These are phyloP conservation scores for Agrocybe chaxingu DNA, from an alignment of 768 basidiomycete species.

Conservation along the genomic window DNA sequence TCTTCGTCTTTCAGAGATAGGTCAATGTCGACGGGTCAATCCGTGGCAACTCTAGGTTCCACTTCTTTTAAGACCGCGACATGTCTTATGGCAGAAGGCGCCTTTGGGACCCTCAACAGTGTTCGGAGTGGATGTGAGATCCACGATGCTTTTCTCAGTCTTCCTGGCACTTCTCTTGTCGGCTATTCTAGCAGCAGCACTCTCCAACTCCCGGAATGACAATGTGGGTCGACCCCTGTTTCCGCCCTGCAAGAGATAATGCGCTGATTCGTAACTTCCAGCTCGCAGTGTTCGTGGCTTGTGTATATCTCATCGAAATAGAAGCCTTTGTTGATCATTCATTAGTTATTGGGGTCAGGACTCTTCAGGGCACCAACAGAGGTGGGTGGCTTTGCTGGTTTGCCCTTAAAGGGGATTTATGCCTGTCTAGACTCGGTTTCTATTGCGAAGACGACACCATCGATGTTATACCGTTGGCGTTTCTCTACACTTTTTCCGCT, in stretches of 20 bases:
- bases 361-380: slow-evolving; percentile 33
- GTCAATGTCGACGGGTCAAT: slow-evolving; percentile 21
- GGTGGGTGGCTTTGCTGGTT: slow-evolving; percentile 16
- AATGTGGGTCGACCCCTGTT: slow-evolving; percentile 26
- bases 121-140: slow-evolving; percentile 3
- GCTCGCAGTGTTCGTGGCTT: slow-evolving; percentile 34
- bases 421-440: slow-evolving; percentile 40
- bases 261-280: slow-evolving; percentile 7
- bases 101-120: slow-evolving; percentile 10
- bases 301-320: not conserved
- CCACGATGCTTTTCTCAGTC: slow-evolving; percentile 10
- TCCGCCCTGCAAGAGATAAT: not conserved
- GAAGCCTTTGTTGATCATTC: not conserved
- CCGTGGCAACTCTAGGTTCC: slow-evolving; percentile 6
- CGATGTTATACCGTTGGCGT: slow-evolving; percentile 60
- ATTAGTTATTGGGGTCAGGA: slow-evolving; percentile 42
- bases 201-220: slow-evolving; percentile 32
- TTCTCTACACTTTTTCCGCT: slow-evolving; percentile 60
- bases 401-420: not conserved
- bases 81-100: not conserved
- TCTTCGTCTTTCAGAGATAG: not conserved
- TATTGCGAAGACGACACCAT: slow-evolving; percentile 65
- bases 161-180: slow-evolving; percentile 11
- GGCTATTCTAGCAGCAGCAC: slow-evolving; percentile 21
- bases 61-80: slow-evolving; percentile 7